phyloP scores from a whole-genome alignment of 2,329 filamentous ascomycete genomes.

The Aspergillus tanneri region DNA sequence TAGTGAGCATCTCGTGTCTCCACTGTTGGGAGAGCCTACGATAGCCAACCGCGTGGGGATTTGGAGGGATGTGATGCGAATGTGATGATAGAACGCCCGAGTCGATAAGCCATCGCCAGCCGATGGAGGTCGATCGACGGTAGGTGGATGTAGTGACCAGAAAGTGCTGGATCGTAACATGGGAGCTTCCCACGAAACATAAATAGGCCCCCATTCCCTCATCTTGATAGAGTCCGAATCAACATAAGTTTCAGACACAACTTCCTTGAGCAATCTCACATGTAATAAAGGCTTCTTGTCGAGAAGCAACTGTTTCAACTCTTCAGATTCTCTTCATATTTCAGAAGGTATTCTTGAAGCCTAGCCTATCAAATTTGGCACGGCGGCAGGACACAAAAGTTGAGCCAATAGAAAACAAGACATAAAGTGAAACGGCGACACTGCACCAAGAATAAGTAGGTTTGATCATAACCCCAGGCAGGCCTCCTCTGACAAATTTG shows the following conservation, averaged over 20 bases:
- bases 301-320: conserved; percentile 25
- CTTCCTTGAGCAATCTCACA: conserved; percentile 24
- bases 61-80: conserved; percentile 30
- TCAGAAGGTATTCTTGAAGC: conserved; percentile 26
- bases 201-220: conserved; percentile 39
- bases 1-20: conserved; percentile 37
- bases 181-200: conserved; percentile 36
- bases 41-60: conserved; percentile 35
- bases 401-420: conserved; percentile 34
- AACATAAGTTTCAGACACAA: conserved; percentile 33
- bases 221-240: conserved; percentile 28
- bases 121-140: conserved; percentile 35
- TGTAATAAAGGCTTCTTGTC: conserved; percentile 19
- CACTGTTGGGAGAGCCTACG: conserved; percentile 32
- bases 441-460: conserved; percentile 32
- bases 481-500: conserved; percentile 30
- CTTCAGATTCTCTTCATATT: conserved; percentile 19
- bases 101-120: conserved; percentile 35
- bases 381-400: conserved; percentile 23
- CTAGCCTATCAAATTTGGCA: conserved; percentile 37
- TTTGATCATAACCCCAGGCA: conserved; percentile 26
- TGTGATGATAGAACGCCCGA: conserved; percentile 31
- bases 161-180: conserved; percentile 25
- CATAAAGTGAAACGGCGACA: conserved; percentile 36
- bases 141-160: conserved; percentile 24